Percentiles rank a stretch among this genome's conserved stretches.
Conservation (phyloP, 495 filamentous ascomycete genomes). For the Echria macrotheca region DNA sequence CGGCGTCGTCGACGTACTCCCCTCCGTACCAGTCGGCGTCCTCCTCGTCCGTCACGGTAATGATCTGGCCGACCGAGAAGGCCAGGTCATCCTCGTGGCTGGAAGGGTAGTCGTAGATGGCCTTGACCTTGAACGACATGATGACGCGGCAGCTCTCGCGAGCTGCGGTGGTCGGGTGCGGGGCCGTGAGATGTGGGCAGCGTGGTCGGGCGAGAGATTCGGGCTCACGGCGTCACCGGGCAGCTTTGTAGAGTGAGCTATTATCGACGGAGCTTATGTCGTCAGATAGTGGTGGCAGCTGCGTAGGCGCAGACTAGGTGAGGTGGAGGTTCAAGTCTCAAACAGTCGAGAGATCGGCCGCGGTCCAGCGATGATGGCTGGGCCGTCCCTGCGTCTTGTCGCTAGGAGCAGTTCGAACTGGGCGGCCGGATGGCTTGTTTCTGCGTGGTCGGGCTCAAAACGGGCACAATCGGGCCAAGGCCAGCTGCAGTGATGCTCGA, state of each 20-base stretch:
- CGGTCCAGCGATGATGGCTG: slow-evolving; percentile 10
- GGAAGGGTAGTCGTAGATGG: slow-evolving; percentile 88
- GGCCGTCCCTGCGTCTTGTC: slow-evolving; percentile 14
- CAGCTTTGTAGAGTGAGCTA: no score
- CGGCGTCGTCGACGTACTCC: slow-evolving; percentile 72
- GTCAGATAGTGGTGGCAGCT: no score
- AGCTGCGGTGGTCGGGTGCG: slow-evolving; percentile 2
- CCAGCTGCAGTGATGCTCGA: slow-evolving; percentile 22
- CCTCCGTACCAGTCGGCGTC: slow-evolving; percentile 94
- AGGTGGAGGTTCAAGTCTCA: slow-evolving; percentile 20
- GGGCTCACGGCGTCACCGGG: no score
- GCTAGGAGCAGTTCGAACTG: slow-evolving; percentile 1
- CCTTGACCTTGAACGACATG: slow-evolving; percentile 94
- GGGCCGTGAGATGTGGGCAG: no score
- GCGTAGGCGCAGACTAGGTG: no score
- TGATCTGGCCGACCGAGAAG: slow-evolving; percentile 79
- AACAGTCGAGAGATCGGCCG: slow-evolving; percentile 23
- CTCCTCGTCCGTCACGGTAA: slow-evolving; percentile 88
- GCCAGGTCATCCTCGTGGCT: slow-evolving; percentile 89
- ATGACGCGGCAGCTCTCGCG: slow-evolving; percentile 27
- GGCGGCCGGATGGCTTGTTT: no score
- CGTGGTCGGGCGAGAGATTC: no score
- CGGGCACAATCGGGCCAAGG: slow-evolving; percentile 14
- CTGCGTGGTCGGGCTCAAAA: not conserved
- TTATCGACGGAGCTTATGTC: no score